phyloP scores from a whole-genome alignment of 2,329 filamentous ascomycete species.

The Aspergillus glaucus region DNA sequence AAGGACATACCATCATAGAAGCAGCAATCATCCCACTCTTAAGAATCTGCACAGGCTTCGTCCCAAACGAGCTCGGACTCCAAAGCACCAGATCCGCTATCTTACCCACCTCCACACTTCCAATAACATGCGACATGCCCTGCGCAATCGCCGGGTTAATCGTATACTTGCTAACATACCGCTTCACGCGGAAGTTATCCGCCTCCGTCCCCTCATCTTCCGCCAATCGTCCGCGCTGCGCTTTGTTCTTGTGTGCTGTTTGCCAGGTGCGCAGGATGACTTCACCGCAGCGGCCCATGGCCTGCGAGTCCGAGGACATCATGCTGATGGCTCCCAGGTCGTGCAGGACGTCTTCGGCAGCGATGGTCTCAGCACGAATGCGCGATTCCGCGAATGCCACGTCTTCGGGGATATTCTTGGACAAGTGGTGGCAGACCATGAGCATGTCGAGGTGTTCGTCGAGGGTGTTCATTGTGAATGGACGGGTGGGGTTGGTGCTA shows the following conservation, averaged over 20 bases:
- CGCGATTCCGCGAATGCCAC: constrained; percentile 91
- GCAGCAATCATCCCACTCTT: constrained; percentile 84
- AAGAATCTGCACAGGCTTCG: constrained; percentile 72
- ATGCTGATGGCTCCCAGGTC: constrained; percentile 93
- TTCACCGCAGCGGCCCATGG: constrained; percentile 94
- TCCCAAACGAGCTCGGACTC: constrained; percentile 78
- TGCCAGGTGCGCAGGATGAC: constrained; percentile 93
- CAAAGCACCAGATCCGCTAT: constrained; percentile 84
- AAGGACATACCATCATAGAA: constrained; percentile 65
- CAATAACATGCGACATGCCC: constrained; percentile 80
- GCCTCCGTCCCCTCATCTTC: constrained; percentile 74
- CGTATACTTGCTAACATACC: constrained; percentile 93
- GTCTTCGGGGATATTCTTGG: constrained; percentile 88
- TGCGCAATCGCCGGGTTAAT: constrained; percentile 90
- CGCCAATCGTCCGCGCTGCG: constrained; percentile 67
- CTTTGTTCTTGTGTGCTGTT: constrained; percentile 94
- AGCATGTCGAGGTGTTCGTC: constrained; percentile 98
- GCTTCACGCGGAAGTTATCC: constrained; percentile 87
- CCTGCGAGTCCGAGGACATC: constrained; percentile 94
- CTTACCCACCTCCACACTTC: constrained; percentile 82
- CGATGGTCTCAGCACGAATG: constrained; percentile 93
- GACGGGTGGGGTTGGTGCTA: constrained; percentile 86
- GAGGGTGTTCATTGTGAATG: constrained; percentile 84
- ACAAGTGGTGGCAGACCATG: constrained; percentile 95
- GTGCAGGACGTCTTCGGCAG: constrained; percentile 91